Evolutionary conservation across 495 filamentous ascomycete genomes (phyloP).

Genomic region (Symbiotaphrina buchneri): DNA sequence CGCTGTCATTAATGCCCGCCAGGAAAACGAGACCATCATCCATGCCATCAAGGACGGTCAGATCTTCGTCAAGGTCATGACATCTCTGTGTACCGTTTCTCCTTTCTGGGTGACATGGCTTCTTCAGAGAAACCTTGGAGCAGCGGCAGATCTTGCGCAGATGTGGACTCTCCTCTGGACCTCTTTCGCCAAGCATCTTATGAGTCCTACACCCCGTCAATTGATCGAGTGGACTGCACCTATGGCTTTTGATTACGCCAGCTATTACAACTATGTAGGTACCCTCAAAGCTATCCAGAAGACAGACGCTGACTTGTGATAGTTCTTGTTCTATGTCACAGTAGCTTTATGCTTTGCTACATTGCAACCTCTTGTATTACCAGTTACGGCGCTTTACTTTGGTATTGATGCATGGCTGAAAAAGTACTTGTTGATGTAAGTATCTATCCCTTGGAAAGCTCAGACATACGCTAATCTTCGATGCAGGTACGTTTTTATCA

Average conservation of each 20-base stretch:
- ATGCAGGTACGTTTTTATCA: slow-evolving; percentile 55
- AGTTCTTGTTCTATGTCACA: slow-evolving; percentile 84
- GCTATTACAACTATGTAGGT: slow-evolving; percentile 62
- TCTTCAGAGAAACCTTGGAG: slow-evolving; percentile 77
- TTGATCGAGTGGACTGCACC: slow-evolving; percentile 88
- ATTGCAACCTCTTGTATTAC: slow-evolving; percentile 77
- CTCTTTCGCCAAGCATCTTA: slow-evolving; percentile 62
- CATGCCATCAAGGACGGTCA: slow-evolving; percentile 37
- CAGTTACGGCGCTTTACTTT: slow-evolving; percentile 80
- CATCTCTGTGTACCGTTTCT: slow-evolving; percentile 52
- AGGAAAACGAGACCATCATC: slow-evolving; percentile 31
- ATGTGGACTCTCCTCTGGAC: slow-evolving; percentile 58
- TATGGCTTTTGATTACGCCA: slow-evolving; percentile 81
- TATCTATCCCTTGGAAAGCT: background rate
- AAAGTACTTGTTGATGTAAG: slow-evolving; percentile 74
- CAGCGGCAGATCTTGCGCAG: slow-evolving; percentile 75
- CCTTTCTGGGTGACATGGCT: slow-evolving; percentile 90
- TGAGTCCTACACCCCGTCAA: slow-evolving; percentile 74
- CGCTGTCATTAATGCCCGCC: slow-evolving; percentile 31
- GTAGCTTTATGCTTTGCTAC: slow-evolving; percentile 71
- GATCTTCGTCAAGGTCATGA: slow-evolving; percentile 36
- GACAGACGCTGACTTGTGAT: slow-evolving; percentile 5
- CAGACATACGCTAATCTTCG: background rate
- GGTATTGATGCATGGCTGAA: slow-evolving; percentile 68
- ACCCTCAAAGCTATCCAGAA: background rate